These are phyloP conservation scores for Trichoderma asperellum DNA, from an alignment of 2,329 filamentous ascomycete genomes.

Conservation along the genomic window DNA sequence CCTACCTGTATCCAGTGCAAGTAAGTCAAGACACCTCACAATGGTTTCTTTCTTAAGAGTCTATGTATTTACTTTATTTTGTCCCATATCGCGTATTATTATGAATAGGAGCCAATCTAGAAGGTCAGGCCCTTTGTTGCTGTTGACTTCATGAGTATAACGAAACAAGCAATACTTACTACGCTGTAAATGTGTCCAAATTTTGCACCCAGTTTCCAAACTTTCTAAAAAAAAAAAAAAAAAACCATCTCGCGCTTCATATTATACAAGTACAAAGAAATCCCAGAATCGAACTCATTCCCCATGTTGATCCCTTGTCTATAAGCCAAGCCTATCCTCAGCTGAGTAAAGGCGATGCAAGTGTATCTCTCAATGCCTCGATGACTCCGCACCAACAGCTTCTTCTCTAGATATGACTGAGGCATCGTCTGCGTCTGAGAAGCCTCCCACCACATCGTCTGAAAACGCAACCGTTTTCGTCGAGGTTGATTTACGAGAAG, in stretches of 20 bases:
- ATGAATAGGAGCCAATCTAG: background rate
- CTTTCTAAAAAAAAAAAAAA: conserved; percentile 7
- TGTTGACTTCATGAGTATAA: background rate
- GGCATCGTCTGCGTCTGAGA: conserved; percentile 40
- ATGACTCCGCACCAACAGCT: background rate
- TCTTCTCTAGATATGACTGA: conserved; percentile 22
- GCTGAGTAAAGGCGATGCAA: background rate
- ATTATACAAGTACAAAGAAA: conserved; percentile 4
- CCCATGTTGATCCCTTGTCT: background rate
- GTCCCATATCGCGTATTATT: background rate
- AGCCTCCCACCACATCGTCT: conserved; percentile 53
- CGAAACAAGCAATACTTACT: background rate
- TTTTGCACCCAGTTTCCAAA: conserved; percentile 2
- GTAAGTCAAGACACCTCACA: background rate
- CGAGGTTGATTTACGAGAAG: conserved; percentile 42
- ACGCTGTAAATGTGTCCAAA: conserved; percentile 16
- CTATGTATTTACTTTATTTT: background rate
- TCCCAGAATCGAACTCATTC: background rate
- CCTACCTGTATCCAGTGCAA: background rate
- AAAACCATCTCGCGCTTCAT: conserved; percentile 1
- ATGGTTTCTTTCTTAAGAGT: background rate
- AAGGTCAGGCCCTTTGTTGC: background rate
- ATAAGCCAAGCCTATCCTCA: background rate
- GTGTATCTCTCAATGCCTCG: background rate
- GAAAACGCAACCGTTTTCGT: conserved; percentile 66